Evolutionary conservation across 176 grass and related monocot species (phyloP), one percentile per base, ranked within the genome.

Genomic region (Hordeum vulgare): DNA sequence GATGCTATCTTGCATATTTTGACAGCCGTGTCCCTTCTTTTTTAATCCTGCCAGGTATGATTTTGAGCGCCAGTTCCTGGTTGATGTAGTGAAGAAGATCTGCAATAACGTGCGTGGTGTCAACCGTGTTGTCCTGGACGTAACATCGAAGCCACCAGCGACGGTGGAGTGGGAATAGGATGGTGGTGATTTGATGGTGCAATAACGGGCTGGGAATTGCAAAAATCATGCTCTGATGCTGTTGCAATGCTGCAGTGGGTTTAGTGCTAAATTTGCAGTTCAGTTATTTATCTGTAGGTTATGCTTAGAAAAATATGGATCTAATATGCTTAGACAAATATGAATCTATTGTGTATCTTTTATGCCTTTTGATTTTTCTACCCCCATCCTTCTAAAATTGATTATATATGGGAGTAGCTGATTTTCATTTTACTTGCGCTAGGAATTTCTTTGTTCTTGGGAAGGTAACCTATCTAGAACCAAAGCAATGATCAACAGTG

Each of bases 161-260:
- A 97, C 94, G 0, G 94, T 93, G 56, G 94, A 97, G 78, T 97
- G 94, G 94, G 94, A 93, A 79, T 93, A 86, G 84, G 25, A 80
- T 28, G 11, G 2, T 17, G 5, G n/a, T 1, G 27, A 9, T 75
- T 25, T 51, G 28, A 56, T 62, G 40, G 36, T 14, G 83, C 56
- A 7, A 85, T 59, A 4, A 87, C 86, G 34, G 90, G 81, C 67
- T 92, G 85, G 83, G 76, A 84, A 66, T 81, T 20, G 47, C 26
- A 76, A 76, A 76, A 1, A 24, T 83, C 75, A 41, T 41, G 0
- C 20, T 66, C 57, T 12, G 17, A 10, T 20, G 17, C 7, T 80
- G 44, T 83, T 15, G 90, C 79, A 25, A 84, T 61, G 14, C 39
- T 86, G 28, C 88, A 93, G 60, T 88, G 49, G 49, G 49, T 20